Evolutionary conservation across 1,284 basidiomycete species (phyloP).

Genomic region (Melampsora abietis-canadensis): DNA sequence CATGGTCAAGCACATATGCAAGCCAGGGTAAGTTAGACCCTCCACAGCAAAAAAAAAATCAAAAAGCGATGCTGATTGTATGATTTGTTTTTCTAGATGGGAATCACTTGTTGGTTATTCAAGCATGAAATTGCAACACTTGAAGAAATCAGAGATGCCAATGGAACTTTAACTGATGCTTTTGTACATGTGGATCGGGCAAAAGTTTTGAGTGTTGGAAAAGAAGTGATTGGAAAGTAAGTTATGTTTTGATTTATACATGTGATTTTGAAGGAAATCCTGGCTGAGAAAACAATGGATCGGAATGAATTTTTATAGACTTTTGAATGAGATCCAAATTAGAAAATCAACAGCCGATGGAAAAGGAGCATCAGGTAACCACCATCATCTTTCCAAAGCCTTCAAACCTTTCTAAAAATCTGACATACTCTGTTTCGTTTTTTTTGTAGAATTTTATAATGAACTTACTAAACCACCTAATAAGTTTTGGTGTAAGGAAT

Average conservation of each 20-base stretch:
- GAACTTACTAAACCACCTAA: constrained; percentile 66
- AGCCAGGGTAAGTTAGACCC: constrained; percentile 59
- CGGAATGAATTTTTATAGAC: constrained; percentile 47
- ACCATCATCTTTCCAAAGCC: background rate
- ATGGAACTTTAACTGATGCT: constrained; percentile 64
- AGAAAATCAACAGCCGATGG: constrained; percentile 78
- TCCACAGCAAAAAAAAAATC: background rate
- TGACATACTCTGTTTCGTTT: background rate
- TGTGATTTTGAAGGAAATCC: background rate
- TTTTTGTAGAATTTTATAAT: constrained; percentile 63
- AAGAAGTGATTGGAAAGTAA: constrained; percentile 63
- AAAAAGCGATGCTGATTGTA: background rate
- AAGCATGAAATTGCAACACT: constrained; percentile 67
- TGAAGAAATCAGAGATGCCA: constrained; percentile 61
- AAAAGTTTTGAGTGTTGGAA: constrained; percentile 65
- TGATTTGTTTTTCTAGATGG: constrained; percentile 59
- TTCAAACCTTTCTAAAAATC: background rate
- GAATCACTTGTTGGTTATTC: constrained; percentile 74
- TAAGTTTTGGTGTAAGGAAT: constrained; percentile 67
- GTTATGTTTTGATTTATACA: background rate
- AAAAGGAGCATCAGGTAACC: constrained; percentile 59
- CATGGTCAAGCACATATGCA: constrained; percentile 89
- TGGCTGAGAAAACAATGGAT: background rate
- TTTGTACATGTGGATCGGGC: constrained; percentile 69
- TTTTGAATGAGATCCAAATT: constrained; percentile 72